Evolutionary conservation across 208 protist genomes (phyloP).

Genomic region (Acanthamoeba healyi): DNA sequence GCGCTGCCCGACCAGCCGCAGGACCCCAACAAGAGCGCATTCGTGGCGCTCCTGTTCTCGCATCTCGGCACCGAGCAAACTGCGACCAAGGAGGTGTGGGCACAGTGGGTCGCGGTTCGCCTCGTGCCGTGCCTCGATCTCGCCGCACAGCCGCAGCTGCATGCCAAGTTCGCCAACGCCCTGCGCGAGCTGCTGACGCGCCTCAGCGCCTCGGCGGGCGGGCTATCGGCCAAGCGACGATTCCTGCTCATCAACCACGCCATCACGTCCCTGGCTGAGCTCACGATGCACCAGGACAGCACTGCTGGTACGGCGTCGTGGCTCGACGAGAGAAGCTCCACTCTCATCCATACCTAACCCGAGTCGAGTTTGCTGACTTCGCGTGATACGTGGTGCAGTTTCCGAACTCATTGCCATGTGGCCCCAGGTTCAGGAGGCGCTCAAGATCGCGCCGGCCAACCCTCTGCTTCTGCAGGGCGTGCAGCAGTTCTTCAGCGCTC

Average conservation of each 20-base stretch:
- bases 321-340: too few relatives aligned
- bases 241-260: conserved; percentile 7
- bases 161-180: background rate
- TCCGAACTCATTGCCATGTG: background rate
- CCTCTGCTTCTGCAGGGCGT: conserved; percentile 42
- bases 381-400: background rate
- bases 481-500: conserved; percentile 27
- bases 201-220: background rate
- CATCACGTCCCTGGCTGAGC: conserved; percentile 38
- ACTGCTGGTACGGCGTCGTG: background rate
- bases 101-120: conserved; percentile 20
- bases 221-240: background rate
- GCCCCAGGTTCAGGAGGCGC: conserved; percentile 5
- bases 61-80: background rate
- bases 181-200: background rate
- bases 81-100: background rate
- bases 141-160: background rate
- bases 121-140: conserved; percentile 36
- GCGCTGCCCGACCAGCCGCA: background rate
- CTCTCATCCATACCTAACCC: too few relatives aligned
- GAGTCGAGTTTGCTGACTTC: too few relatives aligned
- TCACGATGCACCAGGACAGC: conserved; percentile 10
- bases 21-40: background rate
- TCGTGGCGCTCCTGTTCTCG: conserved; percentile 9
- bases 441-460: conserved; percentile 25